Evolutionary conservation across 1,284 basidiomycete species (phyloP), one percentile per base, ranked within the genome.

Genomic region (Cutaneotrichosporon spelunceum): DNA sequence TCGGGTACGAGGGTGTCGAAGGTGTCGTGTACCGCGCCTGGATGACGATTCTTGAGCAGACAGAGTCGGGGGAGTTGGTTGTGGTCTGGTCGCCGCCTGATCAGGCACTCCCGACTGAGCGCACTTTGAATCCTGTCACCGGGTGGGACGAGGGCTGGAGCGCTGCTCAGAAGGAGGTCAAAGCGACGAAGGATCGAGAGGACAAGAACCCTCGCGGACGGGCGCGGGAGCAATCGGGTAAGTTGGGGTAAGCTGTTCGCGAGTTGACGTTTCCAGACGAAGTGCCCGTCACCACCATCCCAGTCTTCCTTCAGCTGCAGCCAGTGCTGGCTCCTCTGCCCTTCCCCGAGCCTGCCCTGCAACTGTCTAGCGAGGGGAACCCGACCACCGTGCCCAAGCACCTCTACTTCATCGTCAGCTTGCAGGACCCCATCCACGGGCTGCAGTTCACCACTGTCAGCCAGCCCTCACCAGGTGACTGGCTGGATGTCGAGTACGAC

Each of bases 1-100:
- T 86, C 62, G 95, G 96, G 14, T 97, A 96, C 74, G 93, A 94
- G 58, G 96, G 95, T 16, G 86, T 99, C 52, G 93, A 97, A 77
- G 85, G 87, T n/a, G 84, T 99, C n/a, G 91, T 94, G 13, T 99
- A 97, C 80, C 86, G 88, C 45, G 87, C 91, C 13, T 78, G 76
- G 76, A 66, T 60, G 26, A 57, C 93, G 87, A 86, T 96, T 60
- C 86, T 96, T 82, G 93, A 95, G 70, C 93, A 95, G 82, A 90
- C 96, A 3, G 89, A 95, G 75, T 91, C 90, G 23, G 93, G 93
- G 23, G 92, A 95, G 73, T 83, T 96, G 48, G 81, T 95, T 53
- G 88, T 96, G 42, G 93, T 94, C 73, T 85, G 87, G 72, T 70
- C 89, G 87, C 74, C 87, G 83, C 63, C 66, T 8, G 62, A 62